A percentile compares a stretch with the other conserved stretches of the same genome.
These are phyloP conservation scores for Linum usitatissimum DNA, from an alignment of 345 rosid species.

Conservation along the genomic window DNA sequence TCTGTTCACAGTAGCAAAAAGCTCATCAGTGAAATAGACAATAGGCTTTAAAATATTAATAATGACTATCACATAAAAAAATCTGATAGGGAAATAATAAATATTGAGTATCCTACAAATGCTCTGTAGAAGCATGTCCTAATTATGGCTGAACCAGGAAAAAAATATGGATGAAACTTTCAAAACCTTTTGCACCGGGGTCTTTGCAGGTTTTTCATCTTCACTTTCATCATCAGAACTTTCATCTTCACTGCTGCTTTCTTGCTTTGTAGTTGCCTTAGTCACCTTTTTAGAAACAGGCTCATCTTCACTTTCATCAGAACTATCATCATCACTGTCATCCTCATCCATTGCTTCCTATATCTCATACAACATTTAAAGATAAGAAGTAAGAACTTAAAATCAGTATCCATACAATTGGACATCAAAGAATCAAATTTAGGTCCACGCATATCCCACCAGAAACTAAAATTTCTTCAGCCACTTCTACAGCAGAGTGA, in stretches of 20 bases:
- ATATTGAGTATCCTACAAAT: too few relatives aligned
- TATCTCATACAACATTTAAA: neutral
- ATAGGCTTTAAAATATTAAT: neutral
- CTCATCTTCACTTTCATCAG: neutral
- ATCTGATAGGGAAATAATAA: too few relatives aligned
- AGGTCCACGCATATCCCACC: too few relatives aligned
- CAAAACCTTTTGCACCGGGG: neutral
- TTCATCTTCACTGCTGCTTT: neutral
- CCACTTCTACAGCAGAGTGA: too few relatives aligned
- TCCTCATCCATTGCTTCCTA: neutral
- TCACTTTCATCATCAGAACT: conserved; percentile 2
- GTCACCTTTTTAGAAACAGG: neutral
- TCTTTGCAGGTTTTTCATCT: neutral
- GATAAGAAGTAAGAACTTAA: neutral
- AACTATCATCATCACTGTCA: conserved; percentile 1
- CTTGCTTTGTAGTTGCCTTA: neutral
- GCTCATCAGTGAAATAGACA: neutral
- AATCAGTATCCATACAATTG: too few relatives aligned
- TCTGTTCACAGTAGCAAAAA: conserved; percentile 18
- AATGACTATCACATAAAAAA: too few relatives aligned
- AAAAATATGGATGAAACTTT: neutral
- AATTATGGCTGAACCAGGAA: neutral
- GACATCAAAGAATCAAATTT: too few relatives aligned
- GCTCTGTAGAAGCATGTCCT: neutral
- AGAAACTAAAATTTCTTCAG: too few relatives aligned